A percentile compares a stretch with the other conserved stretches of the same genome.
These are phyloP conservation scores for Fagus crenata DNA, from an alignment of 306 rosid genomes.

Conservation along the genomic window DNA sequence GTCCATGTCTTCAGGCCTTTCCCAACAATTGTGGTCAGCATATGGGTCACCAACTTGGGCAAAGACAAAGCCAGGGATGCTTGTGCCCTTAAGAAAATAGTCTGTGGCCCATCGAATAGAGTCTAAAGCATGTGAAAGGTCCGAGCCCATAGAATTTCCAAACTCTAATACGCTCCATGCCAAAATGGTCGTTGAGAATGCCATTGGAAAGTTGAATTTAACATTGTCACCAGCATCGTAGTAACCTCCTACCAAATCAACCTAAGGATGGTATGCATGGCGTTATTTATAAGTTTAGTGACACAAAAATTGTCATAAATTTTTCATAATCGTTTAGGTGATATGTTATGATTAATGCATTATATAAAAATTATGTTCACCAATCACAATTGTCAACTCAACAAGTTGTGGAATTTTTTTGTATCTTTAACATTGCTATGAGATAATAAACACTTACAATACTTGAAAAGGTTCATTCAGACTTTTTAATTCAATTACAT, in stretches of 20 bases:
- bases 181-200: constrained; percentile 49
- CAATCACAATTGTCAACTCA: no score
- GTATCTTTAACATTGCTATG: no score
- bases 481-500: no score
- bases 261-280: constrained; percentile 15
- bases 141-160: constrained; percentile 39
- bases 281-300: no score
- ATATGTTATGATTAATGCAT: no score
- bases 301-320: no score
- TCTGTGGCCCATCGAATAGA: constrained; percentile 51
- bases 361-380: no score
- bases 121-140: constrained; percentile 35
- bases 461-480: no score
- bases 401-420: no score
- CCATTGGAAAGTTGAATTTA: constrained; percentile 62
- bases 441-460: no score
- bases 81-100: constrained; percentile 50
- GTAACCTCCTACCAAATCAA: constrained; percentile 57
- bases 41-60: constrained; percentile 55
- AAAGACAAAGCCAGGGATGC: constrained; percentile 32
- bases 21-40: constrained; percentile 55
- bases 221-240: constrained; percentile 65
- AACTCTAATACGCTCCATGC: constrained; percentile 62
- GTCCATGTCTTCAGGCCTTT: constrained; percentile 76
- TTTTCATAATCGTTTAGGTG: no score